Evolutionary conservation across 768 basidiomycete genomes (phyloP).

Genomic region (Rickenella mellea): DNA sequence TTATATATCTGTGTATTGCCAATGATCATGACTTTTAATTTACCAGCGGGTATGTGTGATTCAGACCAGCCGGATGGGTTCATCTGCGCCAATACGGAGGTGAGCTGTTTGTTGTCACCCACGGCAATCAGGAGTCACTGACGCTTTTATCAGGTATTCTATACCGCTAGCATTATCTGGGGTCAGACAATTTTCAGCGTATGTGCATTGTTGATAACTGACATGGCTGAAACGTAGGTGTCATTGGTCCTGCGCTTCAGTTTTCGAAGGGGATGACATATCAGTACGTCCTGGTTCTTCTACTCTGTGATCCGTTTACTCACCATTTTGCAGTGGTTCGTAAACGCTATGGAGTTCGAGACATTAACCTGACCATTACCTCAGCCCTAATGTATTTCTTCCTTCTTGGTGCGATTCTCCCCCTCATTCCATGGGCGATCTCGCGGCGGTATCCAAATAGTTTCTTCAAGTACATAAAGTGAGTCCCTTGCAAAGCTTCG

Average conservation of each 20-base stretch:
- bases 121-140: not conserved
- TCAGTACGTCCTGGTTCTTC: constrained; percentile 23
- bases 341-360: not conserved
- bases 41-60: constrained; percentile 38
- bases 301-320: not conserved
- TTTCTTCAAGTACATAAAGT: constrained; percentile 57
- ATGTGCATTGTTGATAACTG: too few species aligned
- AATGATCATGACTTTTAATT: not conserved
- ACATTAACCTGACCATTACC: not conserved
- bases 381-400: constrained; percentile 59
- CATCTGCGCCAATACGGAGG: constrained; percentile 51
- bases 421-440: constrained; percentile 43
- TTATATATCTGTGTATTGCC: not conserved
- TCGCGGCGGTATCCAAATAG: constrained; percentile 53
- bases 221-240: too few species aligned
- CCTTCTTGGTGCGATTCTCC: constrained; percentile 61
- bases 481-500: constrained; percentile 13
- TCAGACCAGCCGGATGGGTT: constrained; percentile 49
- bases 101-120: not conserved
- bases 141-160: constrained; percentile 42
- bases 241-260: constrained; percentile 66
- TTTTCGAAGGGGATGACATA: constrained; percentile 61
- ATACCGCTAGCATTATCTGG: constrained; percentile 68
- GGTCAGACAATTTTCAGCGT: too few species aligned
- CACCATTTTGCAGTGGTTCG: not conserved